Base-by-base conservation (phyloP, 1,284 basidiomycete genomes). In the Hortiboletus rubellus region DNA sequence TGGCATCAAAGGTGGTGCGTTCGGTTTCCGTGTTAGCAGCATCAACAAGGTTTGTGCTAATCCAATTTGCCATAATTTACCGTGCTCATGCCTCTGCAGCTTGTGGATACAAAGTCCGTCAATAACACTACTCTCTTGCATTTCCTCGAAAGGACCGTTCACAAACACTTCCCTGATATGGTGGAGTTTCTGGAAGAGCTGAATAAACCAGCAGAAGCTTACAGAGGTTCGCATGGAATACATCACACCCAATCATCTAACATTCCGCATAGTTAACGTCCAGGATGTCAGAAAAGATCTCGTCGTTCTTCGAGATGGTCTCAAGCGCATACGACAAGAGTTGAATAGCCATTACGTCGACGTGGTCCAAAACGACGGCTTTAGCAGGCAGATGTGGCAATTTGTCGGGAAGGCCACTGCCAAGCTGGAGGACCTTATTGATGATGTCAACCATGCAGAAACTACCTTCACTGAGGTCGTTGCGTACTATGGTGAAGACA, bases 31-130 rank as follows among this genome's bases (percentile, higher is more conserved):
- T 69, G 89, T 98, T 59, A 94, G 92, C 74, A 97, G 94, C 73
- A 97, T 99, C 77, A 99, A 99, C 79, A 96, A 95, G 82, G 92
- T 89, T 64, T 44, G 57, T 44, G 15, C 44, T 10, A 6, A 17
- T 50, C 17, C 14, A 7, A 24, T 34, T 45, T 46, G 5, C 36
- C 18, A 22, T 24, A 14, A 36, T 52, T 17, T 5, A 43, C 36
- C 3, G 15, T 49, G 22, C 36, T 63, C 31, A 65, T 18, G 0
- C 7, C 14, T 53, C n/a, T 42, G 3, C 53, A 96, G 92, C 82
- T 99, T 50, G 96, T 98, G 43, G 97, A 99, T 69, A 99, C 96
- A 4, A 99, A 99, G 75, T 97, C 96, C 3, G 82, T 93, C 55
- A 89, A 96, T 70, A 91, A 94, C 60, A 93, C 91, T 18, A 99